Evolutionary conservation across 805 yeast species (phyloP).

Genomic region (Starmerella bombi): DNA sequence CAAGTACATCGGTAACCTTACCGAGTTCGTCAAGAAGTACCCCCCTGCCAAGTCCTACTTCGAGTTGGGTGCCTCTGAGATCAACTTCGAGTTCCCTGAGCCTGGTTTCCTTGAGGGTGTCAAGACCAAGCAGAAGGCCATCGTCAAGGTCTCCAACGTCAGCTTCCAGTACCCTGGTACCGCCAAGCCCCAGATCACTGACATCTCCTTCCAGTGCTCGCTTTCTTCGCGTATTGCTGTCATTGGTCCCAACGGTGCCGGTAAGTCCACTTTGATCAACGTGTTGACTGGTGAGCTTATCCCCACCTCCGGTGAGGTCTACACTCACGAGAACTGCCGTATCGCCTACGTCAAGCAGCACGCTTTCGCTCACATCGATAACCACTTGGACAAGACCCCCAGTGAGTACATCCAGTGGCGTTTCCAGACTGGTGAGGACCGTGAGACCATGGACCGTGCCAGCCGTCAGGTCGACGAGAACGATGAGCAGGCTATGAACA

Average conservation of each 20-base stretch:
- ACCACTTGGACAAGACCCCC: constrained; percentile 98
- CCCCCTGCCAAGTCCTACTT: constrained; percentile 98
- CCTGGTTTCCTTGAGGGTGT: constrained; percentile 99
- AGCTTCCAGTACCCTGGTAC: constrained; percentile 99
- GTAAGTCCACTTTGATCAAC: constrained; percentile 97
- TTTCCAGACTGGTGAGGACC: constrained; percentile 99
- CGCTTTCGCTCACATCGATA: constrained; percentile 98
- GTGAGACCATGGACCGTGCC: constrained; percentile 99
- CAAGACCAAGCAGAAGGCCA: constrained; percentile 99
- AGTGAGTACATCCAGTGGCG: constrained; percentile 99
- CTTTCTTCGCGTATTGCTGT: constrained; percentile 99
- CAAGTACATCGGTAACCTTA: constrained; percentile 99
- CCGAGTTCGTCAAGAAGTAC: constrained; percentile 96
- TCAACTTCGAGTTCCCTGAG: constrained; percentile 96
- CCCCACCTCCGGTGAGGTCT: constrained; percentile 97
- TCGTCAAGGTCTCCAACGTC: constrained; percentile 95
- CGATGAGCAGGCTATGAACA: constrained; percentile 98
- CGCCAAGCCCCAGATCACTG: constrained; percentile 79
- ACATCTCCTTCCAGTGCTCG: constrained; percentile 97
- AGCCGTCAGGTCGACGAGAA: constrained; percentile 94
- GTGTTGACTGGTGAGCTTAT: constrained; percentile 98
- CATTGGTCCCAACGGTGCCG: constrained; percentile 99
- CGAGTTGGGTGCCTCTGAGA: constrained; percentile 96
- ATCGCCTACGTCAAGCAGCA: constrained; percentile 99
- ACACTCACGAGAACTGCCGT: constrained; percentile 99